A percentile compares a stretch with the other conserved stretches of the same genome.
These are phyloP conservation scores for Aspergillus funiculosus DNA, from an alignment of 495 filamentous ascomycete genomes.

Conservation along the genomic window DNA sequence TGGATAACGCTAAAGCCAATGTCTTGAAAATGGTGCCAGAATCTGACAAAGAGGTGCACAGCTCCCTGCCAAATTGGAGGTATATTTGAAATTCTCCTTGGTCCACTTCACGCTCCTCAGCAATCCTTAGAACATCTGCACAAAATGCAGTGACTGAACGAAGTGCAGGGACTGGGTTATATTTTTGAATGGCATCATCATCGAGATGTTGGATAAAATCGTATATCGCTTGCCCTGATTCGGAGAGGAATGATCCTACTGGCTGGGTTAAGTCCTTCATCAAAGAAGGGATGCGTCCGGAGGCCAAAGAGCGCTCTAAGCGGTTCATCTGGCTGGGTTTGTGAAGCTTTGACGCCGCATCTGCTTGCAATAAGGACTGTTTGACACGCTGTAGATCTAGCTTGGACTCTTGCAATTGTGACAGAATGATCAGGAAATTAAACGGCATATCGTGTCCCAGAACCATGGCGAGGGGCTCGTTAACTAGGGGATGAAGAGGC, in stretches of 20 bases:
- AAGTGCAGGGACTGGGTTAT: slow-evolving; percentile 31
- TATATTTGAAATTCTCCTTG: slow-evolving; percentile 53
- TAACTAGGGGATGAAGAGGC: slow-evolving; percentile 41
- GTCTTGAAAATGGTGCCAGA: slow-evolving; percentile 23
- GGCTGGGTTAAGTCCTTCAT: slow-evolving; percentile 61
- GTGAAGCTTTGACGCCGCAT: slow-evolving; percentile 34
- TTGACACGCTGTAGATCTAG: slow-evolving; percentile 35
- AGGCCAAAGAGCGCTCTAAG: slow-evolving; percentile 61
- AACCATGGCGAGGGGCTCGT: slow-evolving; percentile 38
- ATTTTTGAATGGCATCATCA: slow-evolving; percentile 20
- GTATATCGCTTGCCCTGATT: slow-evolving; percentile 38
- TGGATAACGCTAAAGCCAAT: slow-evolving; percentile 33
- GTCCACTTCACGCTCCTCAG: slow-evolving; percentile 40
- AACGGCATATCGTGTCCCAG: slow-evolving; percentile 22
- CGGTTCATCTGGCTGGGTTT: slow-evolving; percentile 61
- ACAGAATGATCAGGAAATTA: slow-evolving; percentile 25
- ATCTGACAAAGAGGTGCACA: slow-evolving; percentile 29
- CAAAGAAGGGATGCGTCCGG: slow-evolving; percentile 50
- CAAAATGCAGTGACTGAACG: slow-evolving; percentile 50
- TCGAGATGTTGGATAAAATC: slow-evolving; percentile 36
- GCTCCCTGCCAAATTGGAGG: slow-evolving; percentile 38
- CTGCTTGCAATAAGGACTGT: slow-evolving; percentile 30
- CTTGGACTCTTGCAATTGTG: slow-evolving; percentile 38
- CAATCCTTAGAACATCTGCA: slow-evolving; percentile 50
- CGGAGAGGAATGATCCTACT: slow-evolving; percentile 41